Percentiles rank a stretch among this genome's conserved stretches.
phyloP scores from a whole-genome alignment of 2,329 filamentous ascomycete genomes.

The Aspergillus hortae region DNA sequence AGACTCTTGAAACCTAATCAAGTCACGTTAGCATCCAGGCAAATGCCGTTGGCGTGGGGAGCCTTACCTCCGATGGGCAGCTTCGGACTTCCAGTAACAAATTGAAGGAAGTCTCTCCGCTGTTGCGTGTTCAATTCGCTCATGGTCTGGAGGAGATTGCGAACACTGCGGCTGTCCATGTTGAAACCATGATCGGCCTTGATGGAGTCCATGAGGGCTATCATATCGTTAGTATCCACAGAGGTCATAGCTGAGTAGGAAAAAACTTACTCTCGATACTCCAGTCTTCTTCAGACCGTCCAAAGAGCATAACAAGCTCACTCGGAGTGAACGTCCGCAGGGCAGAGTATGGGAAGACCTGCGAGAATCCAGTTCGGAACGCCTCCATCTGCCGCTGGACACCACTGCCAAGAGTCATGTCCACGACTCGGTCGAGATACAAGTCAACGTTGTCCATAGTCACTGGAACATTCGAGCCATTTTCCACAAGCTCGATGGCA shows the following conservation, averaged over 20 bases:
- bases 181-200: slow-evolving; percentile 99
- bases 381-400: slow-evolving; percentile 87
- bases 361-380: slow-evolving; percentile 86
- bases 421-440: slow-evolving; percentile 86
- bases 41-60: neutral
- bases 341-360: slow-evolving; percentile 93
- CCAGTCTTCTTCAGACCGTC: slow-evolving; percentile 92
- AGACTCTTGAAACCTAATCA: slow-evolving; percentile 84
- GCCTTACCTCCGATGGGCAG: slow-evolving; percentile 89
- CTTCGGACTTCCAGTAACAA: slow-evolving; percentile 96
- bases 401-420: slow-evolving; percentile 84
- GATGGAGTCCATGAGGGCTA: slow-evolving; percentile 93
- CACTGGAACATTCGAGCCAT: slow-evolving; percentile 71
- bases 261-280: slow-evolving; percentile 80
- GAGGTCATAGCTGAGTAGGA: neutral
- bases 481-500: slow-evolving; percentile 72
- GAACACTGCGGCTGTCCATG: slow-evolving; percentile 94
- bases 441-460: slow-evolving; percentile 86
- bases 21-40: slow-evolving; percentile 29
- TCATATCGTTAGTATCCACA: slow-evolving; percentile 23
- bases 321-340: slow-evolving; percentile 91
- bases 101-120: slow-evolving; percentile 91
- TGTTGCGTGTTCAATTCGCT: slow-evolving; percentile 72
- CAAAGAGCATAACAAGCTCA: slow-evolving; percentile 92
- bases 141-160: slow-evolving; percentile 91